Conservation (phyloP, 495 filamentous ascomycete genomes). For the Aspergillus incahuasiensis region DNA sequence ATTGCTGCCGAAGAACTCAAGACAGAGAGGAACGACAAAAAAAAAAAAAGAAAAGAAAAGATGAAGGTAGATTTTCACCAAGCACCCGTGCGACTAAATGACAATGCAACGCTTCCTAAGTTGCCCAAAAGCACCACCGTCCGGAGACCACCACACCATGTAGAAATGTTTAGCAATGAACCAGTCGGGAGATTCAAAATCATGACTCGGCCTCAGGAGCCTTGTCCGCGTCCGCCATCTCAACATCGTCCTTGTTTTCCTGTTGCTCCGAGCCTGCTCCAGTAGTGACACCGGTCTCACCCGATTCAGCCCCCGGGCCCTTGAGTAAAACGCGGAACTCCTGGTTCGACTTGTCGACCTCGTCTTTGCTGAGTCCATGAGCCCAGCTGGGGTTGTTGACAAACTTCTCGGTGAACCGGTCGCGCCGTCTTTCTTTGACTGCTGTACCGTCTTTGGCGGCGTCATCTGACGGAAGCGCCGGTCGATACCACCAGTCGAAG, state of each 20-base stretch:
- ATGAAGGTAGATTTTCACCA: constrained; percentile 6
- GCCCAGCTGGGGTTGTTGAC: constrained; percentile 75
- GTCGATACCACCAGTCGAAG: constrained; percentile 54
- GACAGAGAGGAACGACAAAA: not conserved
- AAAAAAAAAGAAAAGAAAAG: not conserved
- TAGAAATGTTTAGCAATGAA: not conserved
- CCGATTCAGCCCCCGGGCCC: constrained; percentile 23
- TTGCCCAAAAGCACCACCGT: constrained; percentile 7
- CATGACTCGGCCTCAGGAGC: constrained; percentile 14
- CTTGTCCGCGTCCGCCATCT: constrained; percentile 36
- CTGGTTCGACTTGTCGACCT: constrained; percentile 65
- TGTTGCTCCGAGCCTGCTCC: constrained; percentile 14
- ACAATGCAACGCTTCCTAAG: not conserved
- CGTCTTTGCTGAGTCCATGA: constrained; percentile 61
- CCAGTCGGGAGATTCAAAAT: not conserved
- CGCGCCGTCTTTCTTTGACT: constrained; percentile 51
- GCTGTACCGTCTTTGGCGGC: constrained; percentile 38
- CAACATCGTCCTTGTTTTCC: constrained; percentile 27
- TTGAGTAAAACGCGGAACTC: constrained; percentile 50
- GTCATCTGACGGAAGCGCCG: constrained; percentile 30
- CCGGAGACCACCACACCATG: not conserved
- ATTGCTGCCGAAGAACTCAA: constrained; percentile 9
- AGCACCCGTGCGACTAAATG: not conserved
- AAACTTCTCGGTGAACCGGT: constrained; percentile 65
- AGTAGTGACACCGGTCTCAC: constrained; percentile 12